phyloP scores from a whole-genome alignment of 371 early-diverging fungal species.

The Nosema granulosis region DNA sequence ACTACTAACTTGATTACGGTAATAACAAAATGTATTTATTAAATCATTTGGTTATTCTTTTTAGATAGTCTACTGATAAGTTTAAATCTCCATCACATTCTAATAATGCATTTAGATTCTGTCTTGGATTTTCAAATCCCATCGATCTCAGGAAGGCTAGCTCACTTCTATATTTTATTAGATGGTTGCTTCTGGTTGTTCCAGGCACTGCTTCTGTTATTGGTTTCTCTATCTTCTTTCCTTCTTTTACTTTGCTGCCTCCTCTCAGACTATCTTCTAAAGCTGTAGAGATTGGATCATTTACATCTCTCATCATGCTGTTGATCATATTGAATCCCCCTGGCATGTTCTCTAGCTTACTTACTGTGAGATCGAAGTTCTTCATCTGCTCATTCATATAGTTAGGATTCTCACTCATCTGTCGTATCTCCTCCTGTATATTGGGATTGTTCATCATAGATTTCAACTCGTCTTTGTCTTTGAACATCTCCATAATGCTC shows the following conservation, averaged over 20 bases:
- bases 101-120: constrained; percentile 72
- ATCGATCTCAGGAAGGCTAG: constrained; percentile 73
- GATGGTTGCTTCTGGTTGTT: constrained; percentile 43
- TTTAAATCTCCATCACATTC: constrained; percentile 74
- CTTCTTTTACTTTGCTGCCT: constrained; percentile 46
- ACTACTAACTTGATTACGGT: no score
- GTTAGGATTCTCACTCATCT: constrained; percentile 62
- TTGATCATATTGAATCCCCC: constrained; percentile 67
- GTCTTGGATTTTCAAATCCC: constrained; percentile 74
- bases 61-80: constrained; percentile 52
- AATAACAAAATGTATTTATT: no score
- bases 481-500: constrained; percentile 62
- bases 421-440: constrained; percentile 64
- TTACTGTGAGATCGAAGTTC: constrained; percentile 67
- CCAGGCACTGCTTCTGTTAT: constrained; percentile 54
- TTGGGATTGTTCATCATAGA: constrained; percentile 62
- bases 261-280: constrained; percentile 2
- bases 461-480: constrained; percentile 57
- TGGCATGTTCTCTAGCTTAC: constrained; percentile 67
- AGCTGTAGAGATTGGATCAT: constrained; percentile 53
- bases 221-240: constrained; percentile 28
- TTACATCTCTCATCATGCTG: constrained; percentile 64
- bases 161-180: constrained; percentile 70
- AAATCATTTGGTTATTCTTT: constrained; percentile 1
- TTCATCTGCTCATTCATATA: constrained; percentile 66